Percentiles rank a stretch among this genome's conserved stretches.
These are phyloP conservation scores for Colletotrichum tropicale DNA, from an alignment of 2,329 filamentous ascomycete species.

Conservation along the genomic window DNA sequence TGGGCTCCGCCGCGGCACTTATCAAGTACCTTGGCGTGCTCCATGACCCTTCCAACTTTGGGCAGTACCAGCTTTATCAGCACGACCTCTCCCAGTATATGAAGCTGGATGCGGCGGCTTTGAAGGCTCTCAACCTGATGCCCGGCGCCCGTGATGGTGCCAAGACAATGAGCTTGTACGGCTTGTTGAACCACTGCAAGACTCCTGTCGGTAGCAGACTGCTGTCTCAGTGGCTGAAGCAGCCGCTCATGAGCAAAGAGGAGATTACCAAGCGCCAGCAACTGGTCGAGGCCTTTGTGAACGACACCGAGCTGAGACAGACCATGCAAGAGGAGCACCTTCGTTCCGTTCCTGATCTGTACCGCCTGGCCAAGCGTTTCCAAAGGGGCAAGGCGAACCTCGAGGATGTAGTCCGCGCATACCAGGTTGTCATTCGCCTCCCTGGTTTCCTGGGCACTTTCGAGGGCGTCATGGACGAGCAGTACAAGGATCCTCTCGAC, in stretches of 20 bases:
- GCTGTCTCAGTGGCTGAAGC: conserved; percentile 95
- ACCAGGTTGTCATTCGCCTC: conserved; percentile 91
- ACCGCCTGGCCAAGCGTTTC: conserved; percentile 91
- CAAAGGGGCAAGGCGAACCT: conserved; percentile 89
- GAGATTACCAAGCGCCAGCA: conserved; percentile 94
- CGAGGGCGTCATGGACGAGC: conserved; percentile 93
- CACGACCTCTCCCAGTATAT: conserved; percentile 97
- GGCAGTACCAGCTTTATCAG: conserved; percentile 96
- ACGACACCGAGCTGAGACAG: conserved; percentile 90
- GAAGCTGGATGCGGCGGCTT: conserved; percentile 94
- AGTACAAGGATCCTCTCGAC: conserved; percentile 87
- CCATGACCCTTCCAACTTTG: conserved; percentile 92
- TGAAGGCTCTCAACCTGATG: conserved; percentile 96
- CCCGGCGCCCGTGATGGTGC: conserved; percentile 90
- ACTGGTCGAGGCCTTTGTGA: conserved; percentile 92
- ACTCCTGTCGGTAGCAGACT: conserved; percentile 90
- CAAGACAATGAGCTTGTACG: conserved; percentile 98
- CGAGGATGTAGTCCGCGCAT: conserved; percentile 94
- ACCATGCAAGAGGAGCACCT: conserved; percentile 97
- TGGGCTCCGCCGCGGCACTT: conserved; percentile 90
- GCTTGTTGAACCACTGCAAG: conserved; percentile 95
- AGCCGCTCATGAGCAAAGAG: conserved; percentile 88
- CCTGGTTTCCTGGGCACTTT: conserved; percentile 89
- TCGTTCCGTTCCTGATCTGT: conserved; percentile 90
- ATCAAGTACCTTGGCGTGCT: conserved; percentile 94